A percentile compares a stretch with the other conserved stretches of the same genome.
These are phyloP conservation scores for Cystofilobasidium macerans DNA, from an alignment of 768 basidiomycete genomes.

Conservation along the genomic window DNA sequence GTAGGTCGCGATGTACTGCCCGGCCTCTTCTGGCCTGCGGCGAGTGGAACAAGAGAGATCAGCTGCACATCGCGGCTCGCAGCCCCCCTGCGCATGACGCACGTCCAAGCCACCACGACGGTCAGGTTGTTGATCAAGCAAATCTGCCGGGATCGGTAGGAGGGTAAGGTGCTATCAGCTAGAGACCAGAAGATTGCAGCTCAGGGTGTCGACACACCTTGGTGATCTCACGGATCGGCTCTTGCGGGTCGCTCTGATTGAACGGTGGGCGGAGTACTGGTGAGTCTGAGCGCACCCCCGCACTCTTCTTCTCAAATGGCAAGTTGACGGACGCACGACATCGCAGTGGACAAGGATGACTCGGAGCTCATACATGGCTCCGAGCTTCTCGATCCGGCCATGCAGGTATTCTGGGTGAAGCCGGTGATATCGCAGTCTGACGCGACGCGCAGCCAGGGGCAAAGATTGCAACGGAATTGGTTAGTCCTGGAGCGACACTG, in stretches of 20 bases:
- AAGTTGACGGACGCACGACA: conserved; percentile 73
- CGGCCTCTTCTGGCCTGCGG: conserved; percentile 74
- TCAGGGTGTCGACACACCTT: conserved; percentile 46
- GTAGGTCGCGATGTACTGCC: conserved; percentile 76
- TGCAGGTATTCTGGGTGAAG: conserved; percentile 97
- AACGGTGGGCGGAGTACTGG: too few species aligned
- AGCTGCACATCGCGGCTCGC: too few species aligned
- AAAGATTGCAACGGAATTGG: background rate
- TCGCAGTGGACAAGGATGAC: conserved; percentile 84
- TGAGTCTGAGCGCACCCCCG: too few species aligned
- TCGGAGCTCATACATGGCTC: conserved; percentile 65
- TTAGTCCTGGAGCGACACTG: background rate
- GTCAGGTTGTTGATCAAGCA: conserved; percentile 90
- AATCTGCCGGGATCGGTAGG: conserved; percentile 41
- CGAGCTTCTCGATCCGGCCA: conserved; percentile 75
- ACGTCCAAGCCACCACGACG: conserved; percentile 86
- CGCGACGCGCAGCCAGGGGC: background rate
- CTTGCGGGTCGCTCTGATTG: conserved; percentile 72
- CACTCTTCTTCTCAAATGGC: too few species aligned
- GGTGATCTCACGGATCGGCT: conserved; percentile 81
- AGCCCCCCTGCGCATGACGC: conserved; percentile 34
- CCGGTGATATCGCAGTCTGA: conserved; percentile 85
- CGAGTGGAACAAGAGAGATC: background rate
- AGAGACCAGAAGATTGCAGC: too few species aligned
- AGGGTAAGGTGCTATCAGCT: conserved; percentile 13